These are phyloP conservation scores for Epichloe sibirici DNA, from an alignment of 2,329 filamentous ascomycete species.

Conservation along the genomic window DNA sequence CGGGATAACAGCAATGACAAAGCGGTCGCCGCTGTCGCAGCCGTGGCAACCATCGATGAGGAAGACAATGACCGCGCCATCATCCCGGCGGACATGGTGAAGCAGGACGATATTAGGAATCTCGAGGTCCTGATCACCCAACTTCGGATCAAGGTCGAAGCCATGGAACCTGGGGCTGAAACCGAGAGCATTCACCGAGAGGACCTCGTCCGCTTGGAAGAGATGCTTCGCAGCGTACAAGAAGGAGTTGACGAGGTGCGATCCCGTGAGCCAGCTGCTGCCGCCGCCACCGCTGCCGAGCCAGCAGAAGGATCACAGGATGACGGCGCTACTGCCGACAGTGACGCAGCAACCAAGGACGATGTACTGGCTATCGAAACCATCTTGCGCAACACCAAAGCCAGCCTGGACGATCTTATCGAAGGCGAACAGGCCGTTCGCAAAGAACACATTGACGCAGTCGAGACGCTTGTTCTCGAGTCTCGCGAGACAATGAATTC, in stretches of 20 bases:
- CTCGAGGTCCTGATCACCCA: slow-evolving; percentile 75
- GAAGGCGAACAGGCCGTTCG: slow-evolving; percentile 58
- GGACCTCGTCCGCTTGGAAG: slow-evolving; percentile 44
- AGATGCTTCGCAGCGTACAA: slow-evolving; percentile 37
- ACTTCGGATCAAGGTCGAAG: slow-evolving; percentile 71
- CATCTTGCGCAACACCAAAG: slow-evolving; percentile 79
- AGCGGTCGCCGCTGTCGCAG: slow-evolving; percentile 44
- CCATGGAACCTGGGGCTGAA: slow-evolving; percentile 23
- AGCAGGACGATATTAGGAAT: slow-evolving; percentile 67
- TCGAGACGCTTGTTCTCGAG: slow-evolving; percentile 57
- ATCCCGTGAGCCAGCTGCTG: slow-evolving; percentile 15
- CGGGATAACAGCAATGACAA: slow-evolving; percentile 43
- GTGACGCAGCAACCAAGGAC: slow-evolving; percentile 44
- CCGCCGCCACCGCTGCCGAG: slow-evolving; percentile 8
- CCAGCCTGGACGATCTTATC: slow-evolving; percentile 69
- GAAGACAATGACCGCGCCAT: slow-evolving; percentile 14
- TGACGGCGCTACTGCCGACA: slow-evolving; percentile 8
- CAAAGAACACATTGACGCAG: slow-evolving; percentile 51
- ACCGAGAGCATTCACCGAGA: slow-evolving; percentile 30
- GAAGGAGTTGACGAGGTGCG: slow-evolving; percentile 34
- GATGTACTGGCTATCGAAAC: slow-evolving; percentile 88
- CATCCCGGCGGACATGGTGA: slow-evolving; percentile 38
- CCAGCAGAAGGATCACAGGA: slow-evolving; percentile 10
- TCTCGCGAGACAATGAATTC: slow-evolving; percentile 61
- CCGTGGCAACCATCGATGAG: slow-evolving; percentile 30